Evolutionary conservation across 2,329 filamentous ascomycete genomes (phyloP), one percentile per base, ranked within the genome.

Genomic region (Aspergillus eucalypticola): DNA sequence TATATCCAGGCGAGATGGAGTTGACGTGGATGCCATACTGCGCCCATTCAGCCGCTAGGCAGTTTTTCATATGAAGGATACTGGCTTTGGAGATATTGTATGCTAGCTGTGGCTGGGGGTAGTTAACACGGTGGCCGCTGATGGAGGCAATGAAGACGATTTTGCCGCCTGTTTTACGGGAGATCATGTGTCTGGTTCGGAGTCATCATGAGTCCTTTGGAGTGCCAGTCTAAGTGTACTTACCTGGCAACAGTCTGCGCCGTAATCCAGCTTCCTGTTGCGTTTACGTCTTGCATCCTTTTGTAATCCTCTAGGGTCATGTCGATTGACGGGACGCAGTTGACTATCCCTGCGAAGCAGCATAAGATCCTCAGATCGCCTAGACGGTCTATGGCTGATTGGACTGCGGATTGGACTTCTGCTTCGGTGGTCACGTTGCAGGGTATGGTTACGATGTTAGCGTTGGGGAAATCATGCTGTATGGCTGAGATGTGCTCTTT

Each of bases 31-130:
- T 90, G 0, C 90, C 89, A 69, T 88, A 83, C 2, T 79, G 75
- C 0, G 86, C 87, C 89, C 89, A 92, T 73, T 92, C 90, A 0
- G 86, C 88, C 0, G 89, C 90, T 10, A 92, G 76, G 49, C 82
- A 86, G 64, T 81, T 84, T 56, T 85, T 86, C 68, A 92, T 73
- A 38, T 85, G 83, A 38, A 89, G 66, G 2, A 92, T 72, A 0
- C 84, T 88, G 0, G 87, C 86, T 72, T 92, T 92, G 62, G 83
- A 86, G 1, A 86, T 86, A 64, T 92, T 92, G 71, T 92, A 92
- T 0, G 86, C 84, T 0, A 80, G 80, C 70, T 92, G 89, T 0
- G 89, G 88, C 69, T 91, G 88, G 0, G 89, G 88, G 69, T 81
- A 91, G 67, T 91, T 91, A 58, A 89, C 88, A 2, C 82, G 70